phyloP scores from a whole-genome alignment of 1,284 basidiomycete genomes.

The Pseudomicrostroma phylloplanum region DNA sequence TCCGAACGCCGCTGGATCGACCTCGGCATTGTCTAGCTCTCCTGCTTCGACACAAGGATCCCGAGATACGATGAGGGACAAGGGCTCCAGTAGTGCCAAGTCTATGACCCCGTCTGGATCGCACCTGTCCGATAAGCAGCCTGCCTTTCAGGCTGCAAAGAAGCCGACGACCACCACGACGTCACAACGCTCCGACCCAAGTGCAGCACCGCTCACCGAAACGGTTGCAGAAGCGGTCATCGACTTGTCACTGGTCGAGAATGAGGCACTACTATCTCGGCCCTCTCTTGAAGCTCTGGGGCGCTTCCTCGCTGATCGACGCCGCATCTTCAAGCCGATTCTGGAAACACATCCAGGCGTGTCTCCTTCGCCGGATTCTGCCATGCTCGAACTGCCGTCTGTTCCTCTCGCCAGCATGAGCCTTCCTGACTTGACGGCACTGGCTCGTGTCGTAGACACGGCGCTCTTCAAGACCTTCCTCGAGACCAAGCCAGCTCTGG shows the following conservation, averaged over 20 bases:
- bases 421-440: conserved; percentile 49
- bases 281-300: conserved; percentile 40
- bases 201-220: conserved; percentile 3
- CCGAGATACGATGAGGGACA: neutral
- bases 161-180: neutral
- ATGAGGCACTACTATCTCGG: neutral
- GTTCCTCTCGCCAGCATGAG: conserved; percentile 30
- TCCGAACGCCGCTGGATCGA: conserved; percentile 14
- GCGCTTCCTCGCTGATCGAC: conserved; percentile 46
- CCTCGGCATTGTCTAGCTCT: conserved; percentile 9
- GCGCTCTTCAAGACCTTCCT: conserved; percentile 91
- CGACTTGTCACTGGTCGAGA: neutral
- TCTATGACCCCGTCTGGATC: too few species aligned
- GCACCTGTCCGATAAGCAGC: too few species aligned
- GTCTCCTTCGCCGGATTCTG: conserved; percentile 22
- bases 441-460: conserved; percentile 90
- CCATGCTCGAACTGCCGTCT: conserved; percentile 32
- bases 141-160: neutral
- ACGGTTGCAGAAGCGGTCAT: neutral
- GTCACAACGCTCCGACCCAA: neutral
- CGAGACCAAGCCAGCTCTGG: conserved; percentile 69
- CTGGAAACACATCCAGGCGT: conserved; percentile 21
- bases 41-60: neutral
- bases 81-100: too few species aligned
- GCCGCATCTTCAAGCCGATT: conserved; percentile 44